phyloP scores from a whole-genome alignment of 2,329 filamentous ascomycete species.

The Erysiphe pulchra region DNA sequence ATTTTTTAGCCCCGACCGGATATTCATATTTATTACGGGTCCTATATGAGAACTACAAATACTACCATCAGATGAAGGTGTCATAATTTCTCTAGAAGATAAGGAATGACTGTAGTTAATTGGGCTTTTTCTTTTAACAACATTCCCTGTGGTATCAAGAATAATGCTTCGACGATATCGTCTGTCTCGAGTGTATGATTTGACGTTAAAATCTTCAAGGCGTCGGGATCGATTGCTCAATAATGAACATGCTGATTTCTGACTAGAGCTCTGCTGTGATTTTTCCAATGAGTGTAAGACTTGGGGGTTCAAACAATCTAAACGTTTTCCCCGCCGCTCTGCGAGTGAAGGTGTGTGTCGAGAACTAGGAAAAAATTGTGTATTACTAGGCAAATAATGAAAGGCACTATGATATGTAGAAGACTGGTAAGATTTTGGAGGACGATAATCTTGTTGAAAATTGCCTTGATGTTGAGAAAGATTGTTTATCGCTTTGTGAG shows the following conservation, averaged over 20 bases:
- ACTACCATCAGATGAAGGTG: no score
- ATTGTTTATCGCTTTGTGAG: slow-evolving; percentile 12
- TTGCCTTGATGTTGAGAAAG: not conserved
- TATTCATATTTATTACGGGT: no score
- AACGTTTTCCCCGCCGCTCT: not conserved
- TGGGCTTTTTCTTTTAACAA: no score
- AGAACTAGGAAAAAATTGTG: not conserved
- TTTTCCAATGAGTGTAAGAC: not conserved
- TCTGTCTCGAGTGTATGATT: not conserved
- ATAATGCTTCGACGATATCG: not conserved
- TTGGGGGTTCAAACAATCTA: not conserved
- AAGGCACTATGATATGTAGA: not conserved
- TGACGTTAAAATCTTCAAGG: not conserved
- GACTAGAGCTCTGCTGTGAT: not conserved
- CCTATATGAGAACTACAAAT: no score
- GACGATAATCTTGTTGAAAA: slow-evolving; percentile 7
- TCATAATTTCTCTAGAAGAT: no score
- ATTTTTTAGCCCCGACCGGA: no score
- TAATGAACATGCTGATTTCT: not conserved
- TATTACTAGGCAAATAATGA: not conserved
- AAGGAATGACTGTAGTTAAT: no score
- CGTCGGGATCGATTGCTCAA: not conserved
- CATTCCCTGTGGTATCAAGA: not conserved
- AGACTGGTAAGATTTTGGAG: slow-evolving; percentile 8
- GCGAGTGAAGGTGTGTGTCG: not conserved